Evolutionary conservation across 2,329 filamentous ascomycete species (phyloP), one percentile per base, ranked within the genome.

Genomic region (Cordyceps sp.): DNA sequence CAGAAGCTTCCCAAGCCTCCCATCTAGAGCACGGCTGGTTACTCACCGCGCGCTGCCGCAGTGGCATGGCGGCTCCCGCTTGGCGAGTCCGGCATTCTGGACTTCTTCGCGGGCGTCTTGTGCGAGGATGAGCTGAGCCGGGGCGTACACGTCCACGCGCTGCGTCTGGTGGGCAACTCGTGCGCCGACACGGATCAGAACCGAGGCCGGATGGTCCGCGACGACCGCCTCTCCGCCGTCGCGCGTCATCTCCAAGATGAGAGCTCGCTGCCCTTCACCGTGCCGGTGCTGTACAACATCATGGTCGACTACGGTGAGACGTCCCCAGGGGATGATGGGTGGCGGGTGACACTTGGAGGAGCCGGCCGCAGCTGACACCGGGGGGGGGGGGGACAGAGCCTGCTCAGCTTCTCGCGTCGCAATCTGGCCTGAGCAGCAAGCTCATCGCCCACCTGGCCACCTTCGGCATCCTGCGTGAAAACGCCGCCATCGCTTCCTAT

Each of bases 101-200:
- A 62, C 15, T 69, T 73, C 49, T 70, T 72, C 41, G 54, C 73
- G 13, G 47, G 53, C 10, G 42, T 69, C 10, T 45, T 73, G 8
- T 49, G 51, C 5, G 44, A 47, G 1, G 48, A 57, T 4, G 50
- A 46, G 2, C 39, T 64, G 23, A 49, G 50, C 9, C 53, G 57
- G 21, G 44, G 54, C 1, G 52, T 74, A n/a, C 59, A 59, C 28
- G 54, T 68, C 7, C 71, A 76, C 34, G 50, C 62, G 7, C 52
- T 77, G 13, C 66, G 73, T 17, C 48, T 75, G 15, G 57, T 72
- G 13, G 73, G 72, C 12, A 78, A 78, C 45, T 66, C 67, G 9
- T 75, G 69, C 38, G 73, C 72, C 15, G 72, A 77, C 39, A 68
- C 66, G 39, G 70, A 78, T 44, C 63, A 69, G 37, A 78, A 77